Evolutionary conservation across 1,284 basidiomycete genomes (phyloP), one percentile per base, ranked within the genome.

Genomic region (Heliocybe sulcata): DNA sequence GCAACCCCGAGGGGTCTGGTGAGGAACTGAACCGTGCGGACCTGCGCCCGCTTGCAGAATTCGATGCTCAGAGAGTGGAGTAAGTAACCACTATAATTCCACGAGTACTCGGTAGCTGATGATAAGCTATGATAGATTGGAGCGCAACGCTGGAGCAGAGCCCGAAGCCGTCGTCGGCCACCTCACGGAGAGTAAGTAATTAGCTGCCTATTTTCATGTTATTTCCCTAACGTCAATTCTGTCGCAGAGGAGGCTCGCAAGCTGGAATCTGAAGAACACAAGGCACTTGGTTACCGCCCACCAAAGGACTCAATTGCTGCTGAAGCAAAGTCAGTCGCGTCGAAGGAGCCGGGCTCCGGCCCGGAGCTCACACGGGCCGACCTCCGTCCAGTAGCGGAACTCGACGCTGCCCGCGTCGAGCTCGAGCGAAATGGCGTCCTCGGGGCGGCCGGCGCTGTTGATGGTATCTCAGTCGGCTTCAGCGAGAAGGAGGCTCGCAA

Each of bases 251-350:
- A 68, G 25, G 66, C 66, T 22, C 60, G 67, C 20, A 64, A 60
- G 51, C 57, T 70, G 20, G 65, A 68, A 64, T 70, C 68, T 2
- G 63, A 63, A 42, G 68, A 71, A 55, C 68, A 69, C 59, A 66
- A 65, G 52, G 68, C 67, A 2, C 64, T 71, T 1, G 67, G 67
- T 1, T 69, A 68, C 61, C 65, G 67, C 12, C 68, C 69, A 11
- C 69, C 69, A n/a, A 60, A 64, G 0, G 66, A 65, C 35, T 70
- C 69, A 11, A 64, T 69, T 31, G 67, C 69, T 0, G 66, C 68
- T 0, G 63, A 65, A 51, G 69, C 68, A 12, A 67, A 67, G 58
- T 56, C 63, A 14, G 68, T 65, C n/a, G 65, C 66, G 3, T 62
- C 64, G 20, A 62, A 60, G 56, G 63, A 62, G 26, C 59, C 60